phyloP scores from a whole-genome alignment of 192 early-diverging fungal species.

The Cladochytrium replicatum region DNA sequence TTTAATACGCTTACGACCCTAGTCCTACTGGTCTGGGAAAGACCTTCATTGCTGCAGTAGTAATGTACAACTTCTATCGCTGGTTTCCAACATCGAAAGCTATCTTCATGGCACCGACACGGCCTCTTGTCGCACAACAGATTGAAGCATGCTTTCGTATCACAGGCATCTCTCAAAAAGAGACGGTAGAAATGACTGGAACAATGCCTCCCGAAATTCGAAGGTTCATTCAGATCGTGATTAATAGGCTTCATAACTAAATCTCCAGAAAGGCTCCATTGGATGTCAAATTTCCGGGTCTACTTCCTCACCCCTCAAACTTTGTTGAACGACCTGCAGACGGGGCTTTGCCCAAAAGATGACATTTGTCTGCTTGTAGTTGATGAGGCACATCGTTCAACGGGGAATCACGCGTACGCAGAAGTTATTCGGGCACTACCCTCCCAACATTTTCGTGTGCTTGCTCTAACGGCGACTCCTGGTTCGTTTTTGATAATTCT shows the following conservation, averaged over 20 bases:
- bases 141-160: constrained; percentile 78
- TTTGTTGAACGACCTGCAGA: constrained; percentile 72
- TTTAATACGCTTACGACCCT: too few relatives aligned
- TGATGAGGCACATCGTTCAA: constrained; percentile 86
- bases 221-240: constrained; percentile 51
- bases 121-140: constrained; percentile 84
- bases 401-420: constrained; percentile 73
- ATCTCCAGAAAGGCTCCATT: not conserved
- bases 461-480: constrained; percentile 83
- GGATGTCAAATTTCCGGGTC: constrained; percentile 49
- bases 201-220: constrained; percentile 38
- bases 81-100: constrained; percentile 85
- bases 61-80: constrained; percentile 76
- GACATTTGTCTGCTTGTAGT: constrained; percentile 63
- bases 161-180: constrained; percentile 60
- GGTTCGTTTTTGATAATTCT: constrained; percentile 57
- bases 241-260: not conserved
- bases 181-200: constrained; percentile 61
- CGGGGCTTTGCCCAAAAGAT: constrained; percentile 53
- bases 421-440: constrained; percentile 54
- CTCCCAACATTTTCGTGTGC: constrained; percentile 53
- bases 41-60: constrained; percentile 90
- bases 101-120: constrained; percentile 87
- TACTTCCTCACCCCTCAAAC: constrained; percentile 86
- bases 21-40: constrained; percentile 78